Base-by-base conservation (phyloP, 2,329 filamentous ascomycete genomes). In the Dactylonectria macrodidyma region DNA sequence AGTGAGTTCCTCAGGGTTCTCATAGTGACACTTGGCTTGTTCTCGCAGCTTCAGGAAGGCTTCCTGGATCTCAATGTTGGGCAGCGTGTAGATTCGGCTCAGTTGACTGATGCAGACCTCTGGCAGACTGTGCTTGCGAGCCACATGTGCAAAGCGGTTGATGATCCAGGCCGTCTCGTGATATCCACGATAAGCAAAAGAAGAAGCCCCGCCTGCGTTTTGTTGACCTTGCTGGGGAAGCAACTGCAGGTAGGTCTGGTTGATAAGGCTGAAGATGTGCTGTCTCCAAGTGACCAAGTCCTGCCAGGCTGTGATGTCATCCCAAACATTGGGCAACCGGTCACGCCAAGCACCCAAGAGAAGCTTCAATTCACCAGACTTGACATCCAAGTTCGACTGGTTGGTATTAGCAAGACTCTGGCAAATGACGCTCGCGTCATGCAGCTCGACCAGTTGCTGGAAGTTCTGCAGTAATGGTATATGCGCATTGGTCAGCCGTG, bases 111-210 rank as follows among this genome's bases (percentile, higher is more conserved):
- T 98, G 84, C 97, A 99, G 34, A 99, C 96, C 71, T 99, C 96
- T 0, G 95, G 94, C 74, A 99, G 90, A 74, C 93, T 95, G 81
- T 99, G 96, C 85, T 99, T 99, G 65, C 96, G 91, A 55, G 96
- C 96, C 48, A 99, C 96, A 78, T 99, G 96, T 1, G 96, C 97
- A 77, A 99, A 99, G 19, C 96, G 90, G 81, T 99, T 99, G 82
- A 99, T 99, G 74, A 99, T 99, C 96, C 96, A 99, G 2, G 96
- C 96, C 12, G 96, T 99, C 83, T 99, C 96, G 77, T 99, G 96
- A 78, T 97, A 99, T 30, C 96, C 96, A 51, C 96, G 91, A 79
- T 99, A 99, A 0, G 96, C 96, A 80, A 96, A 98, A 1, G 81
- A 83, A 0, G 95, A 98, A 55, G 95, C 95, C 65, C 94, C 95